Percentiles rank a stretch among this genome's conserved stretches.
phyloP scores from a whole-genome alignment of 345 rosid genomes.

The Linum lewisii region DNA sequence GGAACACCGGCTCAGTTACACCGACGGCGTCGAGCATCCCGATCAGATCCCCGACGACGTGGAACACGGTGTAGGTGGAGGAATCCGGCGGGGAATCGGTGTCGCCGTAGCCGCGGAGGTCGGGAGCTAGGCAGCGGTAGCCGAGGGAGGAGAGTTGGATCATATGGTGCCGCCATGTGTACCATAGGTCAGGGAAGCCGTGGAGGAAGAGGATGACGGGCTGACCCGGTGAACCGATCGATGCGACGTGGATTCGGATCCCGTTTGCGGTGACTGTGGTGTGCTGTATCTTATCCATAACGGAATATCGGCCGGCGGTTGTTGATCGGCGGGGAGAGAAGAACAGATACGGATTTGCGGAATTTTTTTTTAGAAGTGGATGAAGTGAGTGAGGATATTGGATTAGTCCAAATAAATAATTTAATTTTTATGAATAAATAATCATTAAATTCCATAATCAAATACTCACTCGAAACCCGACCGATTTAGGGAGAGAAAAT shows the following conservation, averaged over 20 bases:
- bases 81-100: background rate
- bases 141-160: background rate
- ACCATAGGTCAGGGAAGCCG: slow-evolving; percentile 5
- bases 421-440: no score
- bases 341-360: no score
- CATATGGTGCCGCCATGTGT: slow-evolving; percentile 1
- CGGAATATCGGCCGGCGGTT: no score
- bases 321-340: no score
- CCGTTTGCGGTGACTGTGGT: background rate
- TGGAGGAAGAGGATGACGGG: slow-evolving; percentile 1
- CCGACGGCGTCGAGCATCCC: slow-evolving; percentile 29
- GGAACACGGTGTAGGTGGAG: background rate
- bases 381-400: no score
- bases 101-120: slow-evolving; percentile 6
- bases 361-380: no score
- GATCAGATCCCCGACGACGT: slow-evolving; percentile 26
- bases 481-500: no score
- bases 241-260: background rate
- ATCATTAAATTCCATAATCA: no score
- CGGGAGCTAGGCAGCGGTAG: background rate
- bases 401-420: no score
- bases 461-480: no score
- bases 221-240: background rate
- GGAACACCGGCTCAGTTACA: background rate
- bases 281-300: background rate